Conservation (phyloP, 495 filamentous ascomycete genomes). For the Tuber aestivum region DNA sequence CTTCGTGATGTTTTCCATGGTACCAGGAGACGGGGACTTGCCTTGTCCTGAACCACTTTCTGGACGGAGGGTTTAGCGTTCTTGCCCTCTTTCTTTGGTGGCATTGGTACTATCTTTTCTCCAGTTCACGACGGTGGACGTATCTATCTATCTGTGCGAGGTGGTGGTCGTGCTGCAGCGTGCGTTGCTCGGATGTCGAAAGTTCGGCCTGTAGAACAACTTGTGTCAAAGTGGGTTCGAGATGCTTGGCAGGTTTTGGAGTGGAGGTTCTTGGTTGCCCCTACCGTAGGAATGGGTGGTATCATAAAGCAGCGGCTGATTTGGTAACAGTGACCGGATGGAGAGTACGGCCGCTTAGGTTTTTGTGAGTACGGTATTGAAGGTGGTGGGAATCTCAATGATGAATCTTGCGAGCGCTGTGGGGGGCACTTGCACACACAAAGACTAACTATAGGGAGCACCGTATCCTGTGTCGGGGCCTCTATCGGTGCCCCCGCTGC, state of each 20-base stretch:
- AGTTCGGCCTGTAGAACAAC: background rate
- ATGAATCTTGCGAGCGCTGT: background rate
- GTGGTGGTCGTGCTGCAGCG: background rate
- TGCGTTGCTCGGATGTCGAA: background rate
- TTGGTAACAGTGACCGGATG: background rate
- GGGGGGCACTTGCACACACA: background rate
- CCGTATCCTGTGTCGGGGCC: background rate
- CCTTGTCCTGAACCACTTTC: conserved; percentile 80
- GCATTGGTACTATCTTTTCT: conserved; percentile 52
- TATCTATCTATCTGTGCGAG: conserved; percentile 6
- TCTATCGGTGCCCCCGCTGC: too few species aligned
- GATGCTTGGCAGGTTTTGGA: background rate
- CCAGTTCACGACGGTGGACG: conserved; percentile 4
- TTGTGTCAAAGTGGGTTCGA: background rate
- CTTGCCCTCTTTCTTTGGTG: conserved; percentile 79
- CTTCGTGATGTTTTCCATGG: background rate
- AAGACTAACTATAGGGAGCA: background rate
- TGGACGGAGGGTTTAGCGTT: conserved; percentile 60
- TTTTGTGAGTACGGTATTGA: background rate
- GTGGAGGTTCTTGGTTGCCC: background rate
- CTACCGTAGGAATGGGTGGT: too few species aligned
- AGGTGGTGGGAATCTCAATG: background rate
- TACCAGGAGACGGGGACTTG: conserved; percentile 39
- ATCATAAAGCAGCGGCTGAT: background rate
- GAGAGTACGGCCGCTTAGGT: background rate